Percentiles rank a stretch among this genome's conserved stretches.
Conservation (phyloP, 768 basidiomycete species). For the Boletus rex-veris region DNA sequence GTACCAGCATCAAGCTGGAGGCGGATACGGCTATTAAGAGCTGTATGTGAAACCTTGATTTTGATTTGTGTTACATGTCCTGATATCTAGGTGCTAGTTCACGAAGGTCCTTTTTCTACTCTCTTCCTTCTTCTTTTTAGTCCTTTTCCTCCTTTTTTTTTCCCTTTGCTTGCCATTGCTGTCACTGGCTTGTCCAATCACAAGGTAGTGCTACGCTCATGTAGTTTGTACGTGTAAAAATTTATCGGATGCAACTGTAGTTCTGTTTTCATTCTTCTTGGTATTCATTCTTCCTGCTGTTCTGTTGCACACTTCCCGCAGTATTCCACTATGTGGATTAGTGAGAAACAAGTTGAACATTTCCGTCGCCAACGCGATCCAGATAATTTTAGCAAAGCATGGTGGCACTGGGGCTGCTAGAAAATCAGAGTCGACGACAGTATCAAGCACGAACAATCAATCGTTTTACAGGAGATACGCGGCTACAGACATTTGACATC, state of each 20-base stretch:
- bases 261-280: background rate
- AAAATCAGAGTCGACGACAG: background rate
- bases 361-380: no score
- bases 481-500: constrained; percentile 7
- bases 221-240: constrained; percentile 22
- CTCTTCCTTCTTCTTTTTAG: background rate
- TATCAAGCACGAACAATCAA: background rate
- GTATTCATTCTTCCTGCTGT: background rate
- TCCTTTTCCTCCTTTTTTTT: background rate
- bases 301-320: background rate
- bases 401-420: no score
- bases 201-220: constrained; percentile 6
- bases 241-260: constrained; percentile 1
- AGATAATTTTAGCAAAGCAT: no score
- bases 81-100: background rate
- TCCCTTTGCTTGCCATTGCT: background rate
- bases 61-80: background rate
- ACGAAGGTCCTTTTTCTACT: background rate
- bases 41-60: background rate
- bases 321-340: constrained; percentile 9
- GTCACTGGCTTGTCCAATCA: background rate
- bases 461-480: background rate
- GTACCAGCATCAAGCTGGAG: constrained; percentile 24
- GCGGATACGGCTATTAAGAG: constrained; percentile 29
- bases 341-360: background rate